Evolutionary conservation across 2,329 filamentous ascomycete genomes (phyloP).

Genomic region (Hymenoscyphus albidus): DNA sequence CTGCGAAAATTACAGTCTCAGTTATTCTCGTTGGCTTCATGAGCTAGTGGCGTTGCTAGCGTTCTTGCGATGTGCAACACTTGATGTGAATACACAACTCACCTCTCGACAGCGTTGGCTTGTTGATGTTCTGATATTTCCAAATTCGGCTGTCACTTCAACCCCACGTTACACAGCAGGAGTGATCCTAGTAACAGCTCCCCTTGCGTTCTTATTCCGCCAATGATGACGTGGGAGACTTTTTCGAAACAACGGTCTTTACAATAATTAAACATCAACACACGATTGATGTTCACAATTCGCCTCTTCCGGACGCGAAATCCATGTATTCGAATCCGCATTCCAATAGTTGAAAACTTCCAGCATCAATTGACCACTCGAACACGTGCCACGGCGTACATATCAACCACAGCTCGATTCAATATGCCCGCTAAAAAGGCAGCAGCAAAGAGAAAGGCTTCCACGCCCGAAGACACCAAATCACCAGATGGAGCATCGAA

Average conservation of each 20-base stretch:
- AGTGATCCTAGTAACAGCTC: background rate
- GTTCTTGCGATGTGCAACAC: background rate
- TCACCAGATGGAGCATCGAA: conserved; percentile 18
- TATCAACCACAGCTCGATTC: conserved; percentile 10
- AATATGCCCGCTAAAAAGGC: conserved; percentile 27
- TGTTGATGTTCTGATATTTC: background rate
- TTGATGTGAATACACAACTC: background rate
- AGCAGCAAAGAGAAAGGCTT: conserved; percentile 28
- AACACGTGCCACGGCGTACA: conserved; percentile 4
- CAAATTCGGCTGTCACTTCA: background rate
- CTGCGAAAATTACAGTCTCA: background rate
- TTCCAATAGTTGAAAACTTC: background rate
- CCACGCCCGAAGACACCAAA: conserved; percentile 13
- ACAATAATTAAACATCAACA: background rate
- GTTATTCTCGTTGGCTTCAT: background rate
- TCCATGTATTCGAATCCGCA: background rate
- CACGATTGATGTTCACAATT: background rate
- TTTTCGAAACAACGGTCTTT: background rate
- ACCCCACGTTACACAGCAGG: background rate
- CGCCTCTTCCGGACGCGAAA: background rate
- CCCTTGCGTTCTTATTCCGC: background rate
- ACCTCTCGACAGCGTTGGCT: background rate
- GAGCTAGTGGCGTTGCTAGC: background rate
- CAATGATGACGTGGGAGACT: conserved; percentile 1
- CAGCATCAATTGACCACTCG: background rate